Conservation (phyloP, 2,329 filamentous ascomycete genomes). For the Botrytis paeoniae region DNA sequence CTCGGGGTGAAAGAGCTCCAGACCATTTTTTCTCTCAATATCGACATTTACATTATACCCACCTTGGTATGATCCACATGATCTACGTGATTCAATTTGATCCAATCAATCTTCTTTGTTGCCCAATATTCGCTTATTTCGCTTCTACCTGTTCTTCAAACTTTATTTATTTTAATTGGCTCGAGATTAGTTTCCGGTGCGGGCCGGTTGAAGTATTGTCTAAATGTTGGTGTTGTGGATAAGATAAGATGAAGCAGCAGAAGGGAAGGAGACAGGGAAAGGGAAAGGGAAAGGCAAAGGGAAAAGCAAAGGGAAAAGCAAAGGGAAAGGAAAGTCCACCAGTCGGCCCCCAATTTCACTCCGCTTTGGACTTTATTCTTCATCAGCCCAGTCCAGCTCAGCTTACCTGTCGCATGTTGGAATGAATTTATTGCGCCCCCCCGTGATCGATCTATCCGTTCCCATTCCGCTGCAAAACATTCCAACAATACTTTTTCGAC, state of each 20-base stretch:
- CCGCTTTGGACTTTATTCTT: not conserved
- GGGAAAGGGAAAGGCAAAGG: not conserved
- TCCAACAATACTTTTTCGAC: constrained; percentile 1
- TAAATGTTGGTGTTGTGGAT: not conserved
- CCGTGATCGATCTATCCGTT: not conserved
- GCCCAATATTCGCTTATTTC: not conserved
- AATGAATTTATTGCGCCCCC: not conserved
- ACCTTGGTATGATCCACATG: not conserved
- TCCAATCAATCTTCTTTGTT: not conserved
- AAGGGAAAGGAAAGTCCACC: not conserved
- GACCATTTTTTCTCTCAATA: not conserved
- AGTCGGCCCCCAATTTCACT: not conserved
- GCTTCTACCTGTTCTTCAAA: not conserved
- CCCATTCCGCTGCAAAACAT: not conserved
- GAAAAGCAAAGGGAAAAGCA: no score
- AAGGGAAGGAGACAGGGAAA: not conserved
- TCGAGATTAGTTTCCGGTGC: constrained; percentile 1
- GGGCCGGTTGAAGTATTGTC: not conserved
- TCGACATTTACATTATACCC: not conserved
- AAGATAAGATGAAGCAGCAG: not conserved
- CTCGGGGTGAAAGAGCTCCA: not conserved
- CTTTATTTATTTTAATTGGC: not conserved
- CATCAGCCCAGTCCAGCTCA: not conserved
- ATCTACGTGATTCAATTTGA: not conserved
- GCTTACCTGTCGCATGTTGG: not conserved